Conservation (phyloP, 1,139 yeast species). For the Groenewaldozyma sp. region DNA sequence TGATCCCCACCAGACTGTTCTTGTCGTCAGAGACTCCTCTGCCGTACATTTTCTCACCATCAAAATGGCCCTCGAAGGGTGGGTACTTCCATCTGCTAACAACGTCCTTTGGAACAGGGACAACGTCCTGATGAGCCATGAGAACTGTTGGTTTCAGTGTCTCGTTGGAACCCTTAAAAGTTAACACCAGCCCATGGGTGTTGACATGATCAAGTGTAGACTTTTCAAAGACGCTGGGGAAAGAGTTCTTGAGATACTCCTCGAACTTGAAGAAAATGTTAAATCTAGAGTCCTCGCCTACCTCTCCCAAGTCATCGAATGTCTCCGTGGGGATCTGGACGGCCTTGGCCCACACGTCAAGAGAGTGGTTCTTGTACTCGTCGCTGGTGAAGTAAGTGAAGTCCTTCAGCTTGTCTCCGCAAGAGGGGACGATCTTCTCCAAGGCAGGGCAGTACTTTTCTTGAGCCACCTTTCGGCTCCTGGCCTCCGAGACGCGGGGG, state of each 20-base stretch:
- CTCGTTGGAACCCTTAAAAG: constrained; percentile 51
- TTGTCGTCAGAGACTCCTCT: constrained; percentile 61
- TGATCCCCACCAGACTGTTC: constrained; percentile 43
- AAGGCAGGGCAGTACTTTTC: background rate
- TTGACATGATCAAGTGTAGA: constrained; percentile 50
- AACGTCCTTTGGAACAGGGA: constrained; percentile 58
- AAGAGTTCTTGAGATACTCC: constrained; percentile 44
- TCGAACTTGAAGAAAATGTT: constrained; percentile 43
- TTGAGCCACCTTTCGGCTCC: too few relatives aligned
- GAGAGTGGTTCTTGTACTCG: constrained; percentile 20
- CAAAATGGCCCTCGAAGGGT: constrained; percentile 62
- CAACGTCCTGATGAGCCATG: constrained; percentile 76
- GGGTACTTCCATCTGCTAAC: constrained; percentile 53
- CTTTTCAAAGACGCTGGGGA: constrained; percentile 44
- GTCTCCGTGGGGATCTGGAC: constrained; percentile 53
- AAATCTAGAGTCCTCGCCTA: constrained; percentile 31
- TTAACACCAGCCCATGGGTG: constrained; percentile 55
- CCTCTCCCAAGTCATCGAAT: constrained; percentile 44
- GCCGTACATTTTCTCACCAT: constrained; percentile 49
- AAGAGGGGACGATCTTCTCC: background rate
- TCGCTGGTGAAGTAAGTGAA: background rate
- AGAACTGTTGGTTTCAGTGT: constrained; percentile 53
- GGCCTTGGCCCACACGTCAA: constrained; percentile 34
- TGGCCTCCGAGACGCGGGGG: too few relatives aligned
- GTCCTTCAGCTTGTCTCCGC: background rate